Conservation (phyloP, 2,329 filamentous ascomycete genomes). For the Phialophora chinensis region DNA sequence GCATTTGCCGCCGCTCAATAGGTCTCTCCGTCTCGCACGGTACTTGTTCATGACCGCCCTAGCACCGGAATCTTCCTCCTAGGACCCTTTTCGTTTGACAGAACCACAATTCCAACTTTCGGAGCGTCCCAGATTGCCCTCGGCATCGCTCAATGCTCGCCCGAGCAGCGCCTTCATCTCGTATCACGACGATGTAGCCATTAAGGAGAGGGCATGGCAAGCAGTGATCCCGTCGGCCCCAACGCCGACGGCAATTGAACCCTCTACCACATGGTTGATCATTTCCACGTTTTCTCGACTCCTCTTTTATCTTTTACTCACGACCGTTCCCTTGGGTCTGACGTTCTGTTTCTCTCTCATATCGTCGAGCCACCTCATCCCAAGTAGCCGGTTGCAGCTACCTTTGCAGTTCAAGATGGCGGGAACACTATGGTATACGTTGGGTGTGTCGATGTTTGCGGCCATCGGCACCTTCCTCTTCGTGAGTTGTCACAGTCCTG, state of each 20-base stretch:
- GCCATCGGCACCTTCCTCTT: slow-evolving; percentile 66
- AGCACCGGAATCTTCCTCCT: neutral
- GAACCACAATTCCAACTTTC: neutral
- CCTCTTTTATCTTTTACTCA: neutral
- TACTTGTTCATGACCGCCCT: neutral
- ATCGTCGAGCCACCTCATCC: neutral
- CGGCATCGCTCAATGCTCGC: slow-evolving; percentile 8
- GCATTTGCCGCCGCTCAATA: neutral
- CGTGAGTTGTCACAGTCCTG: slow-evolving; percentile 46
- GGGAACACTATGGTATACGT: slow-evolving; percentile 50
- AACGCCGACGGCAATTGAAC: slow-evolving; percentile 20
- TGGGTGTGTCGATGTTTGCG: slow-evolving; percentile 62
- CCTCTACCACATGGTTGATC: slow-evolving; percentile 4
- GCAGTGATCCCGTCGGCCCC: neutral
- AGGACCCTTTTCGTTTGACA: neutral
- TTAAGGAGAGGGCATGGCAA: neutral
- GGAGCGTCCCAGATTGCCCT: neutral
- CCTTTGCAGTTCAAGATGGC: slow-evolving; percentile 43
- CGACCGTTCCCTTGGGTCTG: neutral
- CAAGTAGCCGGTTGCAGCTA: neutral
- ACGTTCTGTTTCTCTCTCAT: slow-evolving; percentile 1
- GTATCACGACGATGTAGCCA: neutral
- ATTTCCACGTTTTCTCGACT: slow-evolving; percentile 11
- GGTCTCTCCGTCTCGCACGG: neutral
- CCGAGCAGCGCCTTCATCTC: slow-evolving; percentile 3